These are phyloP conservation scores for Calocera cornea DNA, from an alignment of 768 basidiomycete species.

Conservation along the genomic window DNA sequence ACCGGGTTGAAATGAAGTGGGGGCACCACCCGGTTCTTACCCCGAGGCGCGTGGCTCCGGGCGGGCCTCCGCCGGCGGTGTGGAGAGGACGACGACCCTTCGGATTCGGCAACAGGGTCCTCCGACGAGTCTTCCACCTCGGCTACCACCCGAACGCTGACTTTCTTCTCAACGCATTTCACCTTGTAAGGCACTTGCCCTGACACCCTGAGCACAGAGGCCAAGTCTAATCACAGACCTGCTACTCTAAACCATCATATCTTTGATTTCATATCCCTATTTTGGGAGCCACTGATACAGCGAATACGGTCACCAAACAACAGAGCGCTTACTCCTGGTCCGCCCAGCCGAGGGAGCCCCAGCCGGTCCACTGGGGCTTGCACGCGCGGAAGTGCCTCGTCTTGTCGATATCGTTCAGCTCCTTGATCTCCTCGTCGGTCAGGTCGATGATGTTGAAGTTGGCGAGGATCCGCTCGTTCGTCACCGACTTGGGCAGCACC, in stretches of 20 bases:
- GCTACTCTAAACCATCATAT: neutral
- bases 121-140: neutral
- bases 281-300: neutral
- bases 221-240: no score
- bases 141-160: neutral
- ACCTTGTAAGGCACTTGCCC: neutral
- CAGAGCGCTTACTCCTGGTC: neutral
- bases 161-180: neutral
- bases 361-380: constrained; percentile 50
- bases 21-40: neutral
- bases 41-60: neutral
- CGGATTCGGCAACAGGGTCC: neutral
- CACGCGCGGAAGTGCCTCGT: constrained; percentile 50
- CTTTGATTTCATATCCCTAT: neutral
- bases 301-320: neutral
- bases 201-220: neutral
- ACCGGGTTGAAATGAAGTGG: neutral
- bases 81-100: neutral
- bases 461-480: constrained; percentile 45
- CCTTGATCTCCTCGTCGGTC: constrained; percentile 43
- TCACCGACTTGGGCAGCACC: constrained; percentile 69
- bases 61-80: neutral
- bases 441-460: constrained; percentile 52
- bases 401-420: constrained; percentile 48
- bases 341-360: constrained; percentile 39